Base-by-base conservation (phyloP, 192 early-diverging fungal species). In the Helicostylum pulchrum region DNA sequence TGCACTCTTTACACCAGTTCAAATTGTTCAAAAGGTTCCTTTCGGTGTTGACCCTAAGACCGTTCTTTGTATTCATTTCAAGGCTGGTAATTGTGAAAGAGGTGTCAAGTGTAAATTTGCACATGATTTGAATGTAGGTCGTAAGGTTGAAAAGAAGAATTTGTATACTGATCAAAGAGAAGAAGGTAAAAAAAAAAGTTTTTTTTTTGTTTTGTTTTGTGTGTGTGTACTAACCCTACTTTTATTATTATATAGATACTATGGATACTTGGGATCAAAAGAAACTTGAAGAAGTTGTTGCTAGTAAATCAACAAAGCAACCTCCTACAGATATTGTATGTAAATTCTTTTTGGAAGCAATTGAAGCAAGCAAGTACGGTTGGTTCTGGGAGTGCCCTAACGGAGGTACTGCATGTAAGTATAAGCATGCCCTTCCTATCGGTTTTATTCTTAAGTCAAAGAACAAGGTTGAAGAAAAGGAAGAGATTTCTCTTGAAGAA, bases 311-410 rank as follows among this genome's bases (percentile, higher is more conserved):
- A 66, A 87, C 83, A 21, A 96, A 93, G 72, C 88, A 88, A 64
- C 90, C 91, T 8, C 91, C 94, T 2, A 99, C 97, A 7, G 92
- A 90, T 54, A 99, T 99, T 80, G 97, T 99, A 14, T 99, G 97
- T 86, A 99, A 97, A 83, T 88, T 78, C 71, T 99, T 99, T 72
- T 84, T 99, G 80, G 95, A 98, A 66, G 95, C 95, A 11, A 95
- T 99, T 62, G 95, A 98, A 69, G 84, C 77, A 57, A 79, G 85
- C 68, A 97, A 96, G 81, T 99, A 98, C 78, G 95, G 95, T 54
- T 97, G 95, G 97, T 99, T 99, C 85, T 99, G 97, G 97, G 94
- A 95, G 61, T 99, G 97, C 73, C 97, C 97, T 39, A 96, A 95
- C 68, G 95, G 95, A 65, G 91, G 92, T 76, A 78, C 82, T 60